Percentiles rank a stretch among this genome's conserved stretches.
Conservation (phyloP, 1,284 basidiomycete genomes). For the Marasmius tenuissimus region DNA sequence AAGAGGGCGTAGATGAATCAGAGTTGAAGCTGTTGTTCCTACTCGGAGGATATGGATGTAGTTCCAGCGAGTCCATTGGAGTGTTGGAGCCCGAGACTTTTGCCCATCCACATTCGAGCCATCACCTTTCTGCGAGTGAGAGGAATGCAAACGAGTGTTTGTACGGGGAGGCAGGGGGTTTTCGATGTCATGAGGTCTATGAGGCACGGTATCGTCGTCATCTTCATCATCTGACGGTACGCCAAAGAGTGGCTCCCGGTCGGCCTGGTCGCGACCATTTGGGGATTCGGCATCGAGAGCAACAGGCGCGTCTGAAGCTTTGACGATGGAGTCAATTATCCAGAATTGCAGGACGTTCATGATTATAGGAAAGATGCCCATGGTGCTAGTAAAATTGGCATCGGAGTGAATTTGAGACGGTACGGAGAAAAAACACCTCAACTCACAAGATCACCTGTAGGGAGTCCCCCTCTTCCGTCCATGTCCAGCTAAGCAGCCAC, state of each 20-base stretch:
- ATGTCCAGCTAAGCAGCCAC: conserved; percentile 84
- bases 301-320: conserved; percentile 50
- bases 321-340: conserved; percentile 87
- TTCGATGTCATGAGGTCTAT: conserved; percentile 45
- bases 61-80: conserved; percentile 27
- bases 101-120: conserved; percentile 30
- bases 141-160: conserved; percentile 27
- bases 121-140: conserved; percentile 28
- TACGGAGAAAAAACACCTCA: not conserved
- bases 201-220: conserved; percentile 33
- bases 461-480: conserved; percentile 53
- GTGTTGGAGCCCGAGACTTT: conserved; percentile 30
- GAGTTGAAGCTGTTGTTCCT: conserved; percentile 41
- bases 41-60: conserved; percentile 65
- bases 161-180: conserved; percentile 37
- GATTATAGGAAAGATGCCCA: conserved; percentile 90
- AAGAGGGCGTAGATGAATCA: conserved; percentile 28
- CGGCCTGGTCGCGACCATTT: conserved; percentile 36
- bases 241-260: conserved; percentile 59
- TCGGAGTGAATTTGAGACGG: conserved; percentile 2
- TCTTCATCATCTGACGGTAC: conserved; percentile 55
- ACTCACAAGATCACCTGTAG: conserved; percentile 83
- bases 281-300: conserved; percentile 33
- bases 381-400: conserved; percentile 51
- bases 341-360: conserved; percentile 94